Percentiles rank a stretch among this genome's conserved stretches.
These are phyloP conservation scores for Rutstroemia sp. DNA, from an alignment of 2,329 filamentous ascomycete genomes.

Conservation along the genomic window DNA sequence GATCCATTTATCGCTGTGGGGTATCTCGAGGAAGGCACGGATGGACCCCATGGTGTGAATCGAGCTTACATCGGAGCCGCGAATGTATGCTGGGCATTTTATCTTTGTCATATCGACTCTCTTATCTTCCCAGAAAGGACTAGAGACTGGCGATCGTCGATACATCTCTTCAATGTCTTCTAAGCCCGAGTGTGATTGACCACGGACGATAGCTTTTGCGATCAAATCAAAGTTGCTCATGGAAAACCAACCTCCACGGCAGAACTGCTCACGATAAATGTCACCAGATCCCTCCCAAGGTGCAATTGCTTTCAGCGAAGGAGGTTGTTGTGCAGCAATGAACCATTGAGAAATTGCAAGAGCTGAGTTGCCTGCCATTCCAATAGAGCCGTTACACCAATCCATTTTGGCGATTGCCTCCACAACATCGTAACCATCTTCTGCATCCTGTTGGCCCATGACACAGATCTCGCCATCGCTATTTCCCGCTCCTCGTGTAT, in stretches of 20 bases:
- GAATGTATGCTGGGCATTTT: slow-evolving; percentile 12
- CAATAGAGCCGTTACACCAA: slow-evolving; percentile 24
- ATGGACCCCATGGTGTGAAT: slow-evolving; percentile 8
- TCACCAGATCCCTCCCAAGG: slow-evolving; percentile 18
- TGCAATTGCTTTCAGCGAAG: slow-evolving; percentile 13
- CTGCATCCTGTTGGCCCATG: background rate
- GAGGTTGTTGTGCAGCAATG: slow-evolving; percentile 16
- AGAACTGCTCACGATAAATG: slow-evolving; percentile 12
- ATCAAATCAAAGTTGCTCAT: background rate
- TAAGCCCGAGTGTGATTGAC: background rate
- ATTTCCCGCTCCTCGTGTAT: slow-evolving; percentile 18
- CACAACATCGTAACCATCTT: slow-evolving; percentile 24
- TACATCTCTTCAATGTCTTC: slow-evolving; percentile 13
- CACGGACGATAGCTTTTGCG: background rate
- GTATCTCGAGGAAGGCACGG: background rate
- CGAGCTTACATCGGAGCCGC: background rate
- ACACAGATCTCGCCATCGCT: slow-evolving; percentile 15
- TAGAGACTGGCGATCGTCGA: slow-evolving; percentile 4
- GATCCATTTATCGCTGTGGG: slow-evolving; percentile 8
- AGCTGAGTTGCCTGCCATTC: slow-evolving; percentile 22
- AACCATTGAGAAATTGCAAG: slow-evolving; percentile 25
- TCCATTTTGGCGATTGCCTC: slow-evolving; percentile 18
- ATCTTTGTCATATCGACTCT: slow-evolving; percentile 8
- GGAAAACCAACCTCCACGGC: slow-evolving; percentile 10
- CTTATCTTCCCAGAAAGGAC: slow-evolving; percentile 15